Conservation (phyloP, 108 stramenopile species). For the Stephanodiscus minutulus region DNA sequence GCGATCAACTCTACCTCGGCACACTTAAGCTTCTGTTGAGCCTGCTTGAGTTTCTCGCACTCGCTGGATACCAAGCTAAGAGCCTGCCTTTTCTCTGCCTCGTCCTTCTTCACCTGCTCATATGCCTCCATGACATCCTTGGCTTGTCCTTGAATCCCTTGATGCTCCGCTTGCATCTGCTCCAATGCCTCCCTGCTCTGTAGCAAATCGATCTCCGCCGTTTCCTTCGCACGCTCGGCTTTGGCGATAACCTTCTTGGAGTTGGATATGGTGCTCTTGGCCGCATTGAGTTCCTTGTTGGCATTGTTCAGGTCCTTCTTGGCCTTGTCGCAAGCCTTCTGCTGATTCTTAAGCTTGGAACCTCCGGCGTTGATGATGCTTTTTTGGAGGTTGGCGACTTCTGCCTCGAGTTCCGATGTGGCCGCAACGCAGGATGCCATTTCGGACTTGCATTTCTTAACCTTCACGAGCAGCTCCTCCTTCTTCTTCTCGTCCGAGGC, state of each 20-base stretch:
- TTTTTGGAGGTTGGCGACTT: slow-evolving; percentile 84
- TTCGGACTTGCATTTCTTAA: slow-evolving; percentile 72
- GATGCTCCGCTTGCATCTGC: slow-evolving; percentile 67
- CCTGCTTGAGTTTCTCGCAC: slow-evolving; percentile 67
- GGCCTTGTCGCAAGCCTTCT: slow-evolving; percentile 72
- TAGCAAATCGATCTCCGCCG: slow-evolving; percentile 61
- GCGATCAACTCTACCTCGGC: slow-evolving; percentile 81
- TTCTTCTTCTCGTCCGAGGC: slow-evolving; percentile 68
- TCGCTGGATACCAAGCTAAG: slow-evolving; percentile 68
- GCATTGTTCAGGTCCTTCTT: slow-evolving; percentile 62
- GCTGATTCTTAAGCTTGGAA: slow-evolving; percentile 82
- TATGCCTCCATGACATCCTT: slow-evolving; percentile 68
- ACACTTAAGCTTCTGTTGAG: slow-evolving; percentile 69
- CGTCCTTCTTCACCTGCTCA: slow-evolving; percentile 74
- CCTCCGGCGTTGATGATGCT: slow-evolving; percentile 92
- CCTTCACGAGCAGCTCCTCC: slow-evolving; percentile 56
- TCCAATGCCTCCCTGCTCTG: slow-evolving; percentile 49
- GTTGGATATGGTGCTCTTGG: slow-evolving; percentile 71
- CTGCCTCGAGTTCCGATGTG: slow-evolving; percentile 69
- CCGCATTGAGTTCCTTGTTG: slow-evolving; percentile 67
- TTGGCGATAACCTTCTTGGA: slow-evolving; percentile 68
- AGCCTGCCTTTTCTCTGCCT: slow-evolving; percentile 66
- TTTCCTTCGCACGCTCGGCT: slow-evolving; percentile 56
- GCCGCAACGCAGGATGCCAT: slow-evolving; percentile 71
- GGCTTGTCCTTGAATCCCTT: slow-evolving; percentile 66